These are phyloP conservation scores for Globisporangium megalacanthum DNA, from an alignment of 352 stramenopile species.

Conservation along the genomic window DNA sequence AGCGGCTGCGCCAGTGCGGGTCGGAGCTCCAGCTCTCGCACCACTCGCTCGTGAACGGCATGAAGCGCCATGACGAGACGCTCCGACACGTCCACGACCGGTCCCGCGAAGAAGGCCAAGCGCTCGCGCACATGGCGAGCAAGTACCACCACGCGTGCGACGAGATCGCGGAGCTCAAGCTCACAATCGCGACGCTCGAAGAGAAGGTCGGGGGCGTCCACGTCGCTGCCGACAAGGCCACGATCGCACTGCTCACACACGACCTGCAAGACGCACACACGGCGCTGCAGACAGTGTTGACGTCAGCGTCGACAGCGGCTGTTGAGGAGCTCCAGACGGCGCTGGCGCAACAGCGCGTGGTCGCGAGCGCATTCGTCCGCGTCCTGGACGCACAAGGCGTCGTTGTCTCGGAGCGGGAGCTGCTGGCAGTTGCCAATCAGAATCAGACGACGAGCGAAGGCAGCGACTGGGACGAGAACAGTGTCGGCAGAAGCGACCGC, in stretches of 20 bases:
- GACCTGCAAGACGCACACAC: constrained; percentile 51
- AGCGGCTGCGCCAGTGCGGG: constrained; percentile 24
- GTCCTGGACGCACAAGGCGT: constrained; percentile 31
- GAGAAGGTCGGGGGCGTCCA: constrained; percentile 66
- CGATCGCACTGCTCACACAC: constrained; percentile 48
- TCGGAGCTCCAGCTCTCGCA: constrained; percentile 46
- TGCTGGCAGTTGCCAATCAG: constrained; percentile 20
- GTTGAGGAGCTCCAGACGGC: background rate
- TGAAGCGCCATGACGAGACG: constrained; percentile 71
- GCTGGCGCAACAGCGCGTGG: constrained; percentile 6
- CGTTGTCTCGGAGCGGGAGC: constrained; percentile 16
- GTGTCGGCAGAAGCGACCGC: too few relatives aligned
- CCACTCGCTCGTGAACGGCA: constrained; percentile 48
- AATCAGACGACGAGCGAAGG: background rate
- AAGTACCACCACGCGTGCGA: constrained; percentile 69
- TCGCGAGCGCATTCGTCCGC: constrained; percentile 29
- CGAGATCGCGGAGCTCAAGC: constrained; percentile 67
- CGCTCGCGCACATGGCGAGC: constrained; percentile 42
- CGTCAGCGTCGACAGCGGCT: background rate
- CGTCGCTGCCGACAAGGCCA: constrained; percentile 57
- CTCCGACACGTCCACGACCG: constrained; percentile 54
- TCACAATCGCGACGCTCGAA: constrained; percentile 55
- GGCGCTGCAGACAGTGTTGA: constrained; percentile 6
- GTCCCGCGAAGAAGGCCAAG: constrained; percentile 42
- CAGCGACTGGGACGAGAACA: background rate